Evolutionary conservation across 75 land plant genomes (phyloP).

Genomic region (Pinus albicaulis): DNA sequence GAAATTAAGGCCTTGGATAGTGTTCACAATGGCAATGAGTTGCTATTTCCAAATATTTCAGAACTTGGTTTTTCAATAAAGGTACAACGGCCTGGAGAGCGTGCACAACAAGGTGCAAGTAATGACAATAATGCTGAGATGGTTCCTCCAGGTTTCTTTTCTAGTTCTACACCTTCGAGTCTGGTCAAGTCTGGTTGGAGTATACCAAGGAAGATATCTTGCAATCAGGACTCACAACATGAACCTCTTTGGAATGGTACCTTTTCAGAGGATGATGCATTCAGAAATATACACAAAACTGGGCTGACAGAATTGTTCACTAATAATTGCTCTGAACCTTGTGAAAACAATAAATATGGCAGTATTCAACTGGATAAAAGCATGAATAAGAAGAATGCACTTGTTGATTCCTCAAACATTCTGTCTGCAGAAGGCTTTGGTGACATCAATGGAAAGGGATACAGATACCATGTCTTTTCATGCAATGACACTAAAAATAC

Average conservation of each 20-base stretch:
- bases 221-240: background rate
- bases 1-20: too few relatives aligned
- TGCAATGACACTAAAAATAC: background rate
- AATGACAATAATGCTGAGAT: background rate
- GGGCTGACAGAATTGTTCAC: background rate
- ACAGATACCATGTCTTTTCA: background rate
- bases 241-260: background rate
- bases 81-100: slow-evolving; percentile 7
- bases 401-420: background rate
- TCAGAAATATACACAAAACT: background rate
- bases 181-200: slow-evolving; percentile 8
- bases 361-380: background rate
- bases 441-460: background rate
- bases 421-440: background rate
- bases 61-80: slow-evolving; percentile 12
- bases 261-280: background rate
- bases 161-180: slow-evolving; percentile 6
- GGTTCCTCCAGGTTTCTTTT: slow-evolving; percentile 9
- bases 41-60: background rate
- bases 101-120: too few relatives aligned
- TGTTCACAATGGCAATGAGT: background rate
- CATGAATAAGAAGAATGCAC: background rate
- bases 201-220: background rate
- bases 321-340: background rate
- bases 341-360: background rate